These are phyloP conservation scores for Aspergillus affinis DNA, from an alignment of 495 filamentous ascomycete species.

Conservation along the genomic window DNA sequence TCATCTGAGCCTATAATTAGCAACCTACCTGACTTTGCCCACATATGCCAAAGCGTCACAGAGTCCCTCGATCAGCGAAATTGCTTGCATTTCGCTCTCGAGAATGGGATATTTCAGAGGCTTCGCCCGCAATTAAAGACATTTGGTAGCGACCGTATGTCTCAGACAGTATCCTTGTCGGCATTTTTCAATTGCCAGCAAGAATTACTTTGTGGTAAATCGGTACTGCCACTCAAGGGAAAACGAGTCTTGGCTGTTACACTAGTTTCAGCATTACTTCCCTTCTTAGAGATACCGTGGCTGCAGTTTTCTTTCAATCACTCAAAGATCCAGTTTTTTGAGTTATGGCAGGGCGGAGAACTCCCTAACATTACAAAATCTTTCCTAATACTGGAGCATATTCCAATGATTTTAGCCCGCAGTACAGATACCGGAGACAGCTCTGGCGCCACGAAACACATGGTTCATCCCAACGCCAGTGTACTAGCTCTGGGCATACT, in stretches of 20 bases:
- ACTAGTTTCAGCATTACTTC: constrained; percentile 29
- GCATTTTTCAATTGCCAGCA: constrained; percentile 29
- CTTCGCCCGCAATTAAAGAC: constrained; percentile 31
- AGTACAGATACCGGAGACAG: constrained; percentile 17
- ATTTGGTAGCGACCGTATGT: constrained; percentile 24
- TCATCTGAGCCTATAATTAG: constrained; percentile 17
- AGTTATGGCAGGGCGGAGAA: constrained; percentile 27
- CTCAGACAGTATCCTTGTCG: constrained; percentile 27
- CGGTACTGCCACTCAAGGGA: constrained; percentile 28
- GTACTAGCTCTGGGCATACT: constrained; percentile 35
- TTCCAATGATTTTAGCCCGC: constrained; percentile 27
- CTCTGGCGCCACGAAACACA: constrained; percentile 22
- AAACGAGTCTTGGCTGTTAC: constrained; percentile 31
- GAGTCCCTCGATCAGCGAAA: constrained; percentile 28
- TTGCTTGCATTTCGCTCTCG: constrained; percentile 27
- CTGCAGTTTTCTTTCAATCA: constrained; percentile 34
- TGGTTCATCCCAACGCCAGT: constrained; percentile 33
- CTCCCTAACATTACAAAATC: constrained; percentile 32
- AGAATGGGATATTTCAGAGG: constrained; percentile 26
- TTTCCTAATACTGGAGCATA: constrained; percentile 28
- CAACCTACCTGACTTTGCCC: constrained; percentile 20
- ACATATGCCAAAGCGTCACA: constrained; percentile 29
- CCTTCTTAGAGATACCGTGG: constrained; percentile 34
- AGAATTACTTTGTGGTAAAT: constrained; percentile 25
- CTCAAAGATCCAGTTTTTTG: constrained; percentile 33